These are phyloP conservation scores for Asterionellopsis glacialis DNA, from an alignment of 108 stramenopile genomes.

Conservation along the genomic window DNA sequence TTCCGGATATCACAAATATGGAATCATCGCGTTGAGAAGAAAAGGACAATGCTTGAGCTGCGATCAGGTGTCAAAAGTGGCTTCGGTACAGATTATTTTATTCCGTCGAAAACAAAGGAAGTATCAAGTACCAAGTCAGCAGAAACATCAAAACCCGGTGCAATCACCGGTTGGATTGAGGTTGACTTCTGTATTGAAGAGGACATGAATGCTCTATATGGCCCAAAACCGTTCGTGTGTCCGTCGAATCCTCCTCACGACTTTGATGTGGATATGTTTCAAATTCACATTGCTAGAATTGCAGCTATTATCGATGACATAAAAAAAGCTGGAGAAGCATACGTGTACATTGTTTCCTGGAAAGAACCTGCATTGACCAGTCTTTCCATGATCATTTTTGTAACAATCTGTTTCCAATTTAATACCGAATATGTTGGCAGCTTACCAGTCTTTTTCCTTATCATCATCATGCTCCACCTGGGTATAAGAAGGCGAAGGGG, in stretches of 20 bases:
- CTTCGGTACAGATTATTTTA: conserved; percentile 60
- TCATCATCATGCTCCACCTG: conserved; percentile 47
- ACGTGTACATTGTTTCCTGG: conserved; percentile 69
- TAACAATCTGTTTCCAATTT: conserved; percentile 24
- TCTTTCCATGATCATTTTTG: conserved; percentile 31
- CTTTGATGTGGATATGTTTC: conserved; percentile 58
- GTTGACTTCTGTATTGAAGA: conserved; percentile 59
- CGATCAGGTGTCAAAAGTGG: conserved; percentile 58
- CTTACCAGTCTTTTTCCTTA: conserved; percentile 41
- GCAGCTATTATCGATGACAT: conserved; percentile 49
- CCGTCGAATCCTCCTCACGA: conserved; percentile 54
- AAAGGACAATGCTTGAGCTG: conserved; percentile 42
- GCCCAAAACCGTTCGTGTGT: conserved; percentile 38
- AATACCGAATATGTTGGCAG: conserved; percentile 44
- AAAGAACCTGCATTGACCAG: conserved; percentile 55
- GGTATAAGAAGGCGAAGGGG: conserved; percentile 25
- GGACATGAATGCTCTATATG: conserved; percentile 43
- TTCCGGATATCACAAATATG: conserved; percentile 16
- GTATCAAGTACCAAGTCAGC: conserved; percentile 16
- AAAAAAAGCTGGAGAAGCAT: conserved; percentile 35
- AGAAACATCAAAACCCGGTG: conserved; percentile 24
- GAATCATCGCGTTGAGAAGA: neutral
- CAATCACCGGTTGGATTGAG: conserved; percentile 76
- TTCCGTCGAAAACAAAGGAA: conserved; percentile 22
- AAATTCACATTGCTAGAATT: conserved; percentile 68